phyloP scores from a whole-genome alignment of 306 rosid species.

The Rosa rugosa region DNA sequence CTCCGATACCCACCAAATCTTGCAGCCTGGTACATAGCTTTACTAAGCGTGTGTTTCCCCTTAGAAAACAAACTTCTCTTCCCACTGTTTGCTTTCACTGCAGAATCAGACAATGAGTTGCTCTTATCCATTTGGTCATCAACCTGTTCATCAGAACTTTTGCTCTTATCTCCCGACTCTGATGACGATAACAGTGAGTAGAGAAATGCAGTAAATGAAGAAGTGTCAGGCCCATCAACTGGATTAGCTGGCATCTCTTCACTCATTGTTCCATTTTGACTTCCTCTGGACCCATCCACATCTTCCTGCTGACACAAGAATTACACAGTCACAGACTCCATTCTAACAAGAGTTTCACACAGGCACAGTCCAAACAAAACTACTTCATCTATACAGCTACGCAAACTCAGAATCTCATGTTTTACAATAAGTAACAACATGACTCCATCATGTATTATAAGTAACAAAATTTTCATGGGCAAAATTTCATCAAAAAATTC shows the following conservation, averaged over 20 bases:
- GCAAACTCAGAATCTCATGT: not conserved
- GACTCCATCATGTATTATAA: not conserved
- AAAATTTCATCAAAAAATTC: too few relatives aligned
- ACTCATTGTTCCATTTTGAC: conserved; percentile 39
- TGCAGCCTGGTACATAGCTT: conserved; percentile 53
- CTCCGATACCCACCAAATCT: conserved; percentile 56
- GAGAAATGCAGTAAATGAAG: too few relatives aligned
- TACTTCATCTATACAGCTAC: not conserved
- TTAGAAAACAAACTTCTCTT: conserved; percentile 67
- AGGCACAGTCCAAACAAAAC: too few relatives aligned
- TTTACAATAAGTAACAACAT: not conserved
- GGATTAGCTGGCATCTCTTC: conserved; percentile 42
- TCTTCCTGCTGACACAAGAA: conserved; percentile 49
- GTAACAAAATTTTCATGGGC: too few relatives aligned
- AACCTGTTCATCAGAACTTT: conserved; percentile 30
- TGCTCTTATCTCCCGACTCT: conserved; percentile 42
- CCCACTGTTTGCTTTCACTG: conserved; percentile 49
- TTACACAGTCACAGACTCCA: not conserved
- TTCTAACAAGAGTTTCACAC: too few relatives aligned
- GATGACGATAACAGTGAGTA: conserved; percentile 62
- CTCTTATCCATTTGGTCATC: conserved; percentile 38
- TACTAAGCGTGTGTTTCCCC: conserved; percentile 68
- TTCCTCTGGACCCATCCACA: conserved; percentile 36
- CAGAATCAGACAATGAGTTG: conserved; percentile 31
- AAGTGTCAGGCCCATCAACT: conserved; percentile 86